Evolutionary conservation across 2,329 filamentous ascomycete species (phyloP).

Genomic region (Aureobasidium subglaciale): DNA sequence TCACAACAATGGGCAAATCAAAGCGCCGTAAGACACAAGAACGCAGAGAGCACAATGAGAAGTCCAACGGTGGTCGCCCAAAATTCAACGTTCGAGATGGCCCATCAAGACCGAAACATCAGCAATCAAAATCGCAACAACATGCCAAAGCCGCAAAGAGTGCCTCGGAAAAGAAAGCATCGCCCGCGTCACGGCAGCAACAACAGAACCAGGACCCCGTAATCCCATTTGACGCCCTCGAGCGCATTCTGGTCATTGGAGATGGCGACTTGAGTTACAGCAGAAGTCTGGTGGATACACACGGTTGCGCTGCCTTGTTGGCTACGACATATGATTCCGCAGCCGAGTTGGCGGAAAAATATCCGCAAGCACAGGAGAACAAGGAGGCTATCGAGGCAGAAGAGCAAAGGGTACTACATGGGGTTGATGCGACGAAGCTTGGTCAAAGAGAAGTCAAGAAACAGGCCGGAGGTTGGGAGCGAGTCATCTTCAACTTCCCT

Average conservation of each 20-base stretch:
- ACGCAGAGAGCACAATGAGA: background rate
- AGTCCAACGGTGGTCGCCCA: background rate
- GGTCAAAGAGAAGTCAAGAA: constrained; percentile 37
- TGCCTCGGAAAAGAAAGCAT: background rate
- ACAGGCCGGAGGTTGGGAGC: constrained; percentile 52
- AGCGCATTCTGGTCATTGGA: constrained; percentile 68
- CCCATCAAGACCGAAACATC: background rate
- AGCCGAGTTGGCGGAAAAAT: constrained; percentile 57
- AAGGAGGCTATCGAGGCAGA: constrained; percentile 47
- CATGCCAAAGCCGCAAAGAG: background rate
- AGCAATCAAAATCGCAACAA: background rate
- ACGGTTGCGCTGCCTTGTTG: constrained; percentile 59
- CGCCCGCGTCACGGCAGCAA: constrained; percentile 5
- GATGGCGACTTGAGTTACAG: constrained; percentile 78
- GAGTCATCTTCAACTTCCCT: constrained; percentile 92
- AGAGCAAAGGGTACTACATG: constrained; percentile 48
- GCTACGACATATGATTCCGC: constrained; percentile 62
- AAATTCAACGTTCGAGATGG: constrained; percentile 1
- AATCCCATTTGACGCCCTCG: constrained; percentile 60
- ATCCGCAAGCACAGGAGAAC: constrained; percentile 57
- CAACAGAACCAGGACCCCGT: constrained; percentile 34
- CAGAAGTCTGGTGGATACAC: constrained; percentile 56
- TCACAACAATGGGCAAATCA: constrained; percentile 7
- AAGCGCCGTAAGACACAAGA: constrained; percentile 6
- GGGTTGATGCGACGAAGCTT: constrained; percentile 62